Base-by-base conservation (phyloP, 495 filamentous ascomycete species). In the Aspergillus biplanus region DNA sequence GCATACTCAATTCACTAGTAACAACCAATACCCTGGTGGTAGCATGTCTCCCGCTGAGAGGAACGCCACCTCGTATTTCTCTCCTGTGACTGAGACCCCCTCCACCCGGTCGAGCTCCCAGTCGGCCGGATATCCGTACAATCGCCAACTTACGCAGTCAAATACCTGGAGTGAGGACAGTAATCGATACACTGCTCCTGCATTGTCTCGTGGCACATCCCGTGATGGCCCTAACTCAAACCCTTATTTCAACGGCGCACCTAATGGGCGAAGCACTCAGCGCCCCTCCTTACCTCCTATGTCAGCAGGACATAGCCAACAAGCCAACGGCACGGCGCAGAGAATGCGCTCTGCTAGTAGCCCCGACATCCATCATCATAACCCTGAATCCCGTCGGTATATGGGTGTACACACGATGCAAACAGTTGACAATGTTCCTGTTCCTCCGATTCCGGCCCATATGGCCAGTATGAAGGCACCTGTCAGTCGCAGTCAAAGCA, bases 101-200 rank as follows among this genome's bases (percentile, higher is more conserved):
- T 96, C 92, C 2, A 90, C 89, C 6, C 85, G 93, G 52, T 92
- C 92, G 7, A 96, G 90, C 75, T 95, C 91, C 57, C 85, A 86
- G 53, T 85, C 86, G 3, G 82, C 81, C 37, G 82, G 85, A 62
- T 93, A 89, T 69, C 86, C 87, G 7, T 97, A 96, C 70, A 88
- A 93, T 54, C 87, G 93, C 33, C 87, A 93, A 67, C 78, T 78
- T 13, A 87, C 85, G 6, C 84, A 89, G 27, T 75, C 64, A 67
- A 88, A 76, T 66, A 82, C 76, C 18, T 83, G 85, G 59, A 81
- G 81, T 27, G 90, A 93, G 42, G 90, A 92, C 27, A 81, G 77
- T 61, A 90, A 89, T 71, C 88, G 92, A 42, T 93, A 91, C 67
- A 97, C 95, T 3, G 92, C 94, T 5, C 94, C 93, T 21, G 92